These are phyloP conservation scores for Microstegium vimineum DNA, from an alignment of 176 grass and related monocot species.

Conservation along the genomic window DNA sequence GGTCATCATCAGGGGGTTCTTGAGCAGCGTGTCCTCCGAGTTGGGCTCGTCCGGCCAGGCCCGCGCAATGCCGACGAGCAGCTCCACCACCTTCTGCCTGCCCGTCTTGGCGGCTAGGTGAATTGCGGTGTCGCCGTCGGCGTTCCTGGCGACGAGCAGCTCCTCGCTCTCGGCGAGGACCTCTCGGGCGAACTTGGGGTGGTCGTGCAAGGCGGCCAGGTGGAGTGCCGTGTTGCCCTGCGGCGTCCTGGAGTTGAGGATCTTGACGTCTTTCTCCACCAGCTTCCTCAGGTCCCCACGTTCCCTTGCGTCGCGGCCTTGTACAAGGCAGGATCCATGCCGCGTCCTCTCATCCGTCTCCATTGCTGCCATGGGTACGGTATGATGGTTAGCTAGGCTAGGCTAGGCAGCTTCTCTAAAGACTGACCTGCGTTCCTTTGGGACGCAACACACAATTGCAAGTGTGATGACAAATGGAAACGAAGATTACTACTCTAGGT, in stretches of 20 bases:
- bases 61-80: no score
- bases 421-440: no score
- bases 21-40: no score
- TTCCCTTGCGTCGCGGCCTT: constrained; percentile 42
- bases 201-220: constrained; percentile 40
- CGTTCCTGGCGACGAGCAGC: constrained; percentile 32
- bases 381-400: no score
- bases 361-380: background rate
- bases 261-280: background rate
- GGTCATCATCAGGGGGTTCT: no score
- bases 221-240: constrained; percentile 54
- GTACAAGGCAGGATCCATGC: constrained; percentile 46
- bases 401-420: no score
- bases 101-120: constrained; percentile 39
- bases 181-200: constrained; percentile 18
- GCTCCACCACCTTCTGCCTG: no score
- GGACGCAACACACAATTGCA: no score
- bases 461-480: no score
- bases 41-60: no score
- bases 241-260: constrained; percentile 40
- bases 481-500: no score
- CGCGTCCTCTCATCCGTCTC: background rate
- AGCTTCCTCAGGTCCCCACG: background rate
- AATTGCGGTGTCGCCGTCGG: constrained; percentile 57
- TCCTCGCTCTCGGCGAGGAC: background rate